Percentiles rank a stretch among this genome's conserved stretches.
Conservation (phyloP, 2,329 filamentous ascomycete species). For the Cyclaneusma minus region DNA sequence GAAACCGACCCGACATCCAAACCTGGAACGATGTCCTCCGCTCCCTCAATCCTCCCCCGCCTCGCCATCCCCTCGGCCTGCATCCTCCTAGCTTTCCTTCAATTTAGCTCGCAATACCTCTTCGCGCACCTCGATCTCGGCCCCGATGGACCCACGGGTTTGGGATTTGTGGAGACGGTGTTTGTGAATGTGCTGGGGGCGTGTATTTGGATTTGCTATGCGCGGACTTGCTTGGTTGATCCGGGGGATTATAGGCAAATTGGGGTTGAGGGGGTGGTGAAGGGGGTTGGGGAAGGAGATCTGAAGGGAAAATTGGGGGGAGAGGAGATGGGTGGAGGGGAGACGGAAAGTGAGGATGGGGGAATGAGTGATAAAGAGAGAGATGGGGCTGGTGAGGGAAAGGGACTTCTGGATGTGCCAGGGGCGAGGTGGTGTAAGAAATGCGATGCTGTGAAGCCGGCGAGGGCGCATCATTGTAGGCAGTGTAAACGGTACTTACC, state of each 20-base stretch:
- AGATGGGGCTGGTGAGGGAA: too few relatives aligned
- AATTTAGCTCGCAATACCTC: conserved; percentile 57
- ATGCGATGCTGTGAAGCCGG: conserved; percentile 59
- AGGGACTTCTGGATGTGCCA: too few relatives aligned
- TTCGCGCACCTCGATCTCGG: conserved; percentile 47
- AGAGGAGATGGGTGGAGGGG: conserved; percentile 10
- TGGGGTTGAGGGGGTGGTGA: conserved; percentile 13
- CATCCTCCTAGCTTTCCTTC: conserved; percentile 50
- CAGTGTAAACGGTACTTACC: conserved; percentile 43
- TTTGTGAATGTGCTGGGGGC: conserved; percentile 51
- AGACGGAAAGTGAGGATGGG: conserved; percentile 5
- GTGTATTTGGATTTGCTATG: conserved; percentile 56
- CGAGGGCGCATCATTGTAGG: conserved; percentile 68
- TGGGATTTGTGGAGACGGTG: too few relatives aligned
- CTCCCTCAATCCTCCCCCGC: too few relatives aligned
- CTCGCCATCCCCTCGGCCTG: conserved; percentile 57
- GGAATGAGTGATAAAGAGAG: conserved; percentile 4
- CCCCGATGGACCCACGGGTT: conserved; percentile 33
- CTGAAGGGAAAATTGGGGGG: conserved; percentile 12
- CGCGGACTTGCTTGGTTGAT: conserved; percentile 38
- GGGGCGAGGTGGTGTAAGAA: conserved; percentile 54
- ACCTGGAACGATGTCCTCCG: too few relatives aligned
- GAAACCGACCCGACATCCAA: too few relatives aligned
- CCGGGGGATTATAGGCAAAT: conserved; percentile 30
- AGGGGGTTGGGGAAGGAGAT: conserved; percentile 6